Conservation (phyloP, 805 yeast genomes). For the Lipomyces chichibuensis region DNA sequence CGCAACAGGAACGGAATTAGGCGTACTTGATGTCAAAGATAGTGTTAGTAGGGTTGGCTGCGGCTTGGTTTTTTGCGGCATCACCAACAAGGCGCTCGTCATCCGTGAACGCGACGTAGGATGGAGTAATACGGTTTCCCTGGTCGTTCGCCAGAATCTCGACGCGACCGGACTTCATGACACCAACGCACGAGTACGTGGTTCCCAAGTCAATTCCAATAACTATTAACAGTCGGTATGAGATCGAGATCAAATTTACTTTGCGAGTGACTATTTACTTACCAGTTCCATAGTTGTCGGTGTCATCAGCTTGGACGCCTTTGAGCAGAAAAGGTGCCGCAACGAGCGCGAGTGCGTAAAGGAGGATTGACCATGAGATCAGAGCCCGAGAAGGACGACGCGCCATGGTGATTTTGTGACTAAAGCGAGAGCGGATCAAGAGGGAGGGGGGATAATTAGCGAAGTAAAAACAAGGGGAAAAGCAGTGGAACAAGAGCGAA, state of each 20-base stretch:
- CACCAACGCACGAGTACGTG: conserved; percentile 97
- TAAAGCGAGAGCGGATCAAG: background rate
- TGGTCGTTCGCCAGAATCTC: conserved; percentile 97
- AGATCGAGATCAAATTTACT: background rate
- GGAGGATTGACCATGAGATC: conserved; percentile 42
- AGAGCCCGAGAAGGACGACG: conserved; percentile 29
- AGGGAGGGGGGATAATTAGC: background rate
- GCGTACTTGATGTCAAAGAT: conserved; percentile 74
- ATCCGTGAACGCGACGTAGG: conserved; percentile 94
- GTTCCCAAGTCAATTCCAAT: conserved; percentile 98
- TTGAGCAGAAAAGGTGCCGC: conserved; percentile 44
- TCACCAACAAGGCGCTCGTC: conserved; percentile 95
- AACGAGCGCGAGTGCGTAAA: conserved; percentile 45
- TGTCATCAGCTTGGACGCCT: conserved; percentile 44
- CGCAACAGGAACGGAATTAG: background rate
- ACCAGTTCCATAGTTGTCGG: conserved; percentile 48
- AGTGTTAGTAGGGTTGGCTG: conserved; percentile 91
- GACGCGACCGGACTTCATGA: conserved; percentile 79
- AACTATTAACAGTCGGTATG: conserved; percentile 45
- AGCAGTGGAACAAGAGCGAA: background rate
- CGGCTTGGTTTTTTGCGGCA: conserved; percentile 98
- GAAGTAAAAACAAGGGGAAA: background rate
- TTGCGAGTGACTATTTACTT: conserved; percentile 11
- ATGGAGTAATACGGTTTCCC: conserved; percentile 98
- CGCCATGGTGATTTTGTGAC: conserved; percentile 20